These are phyloP conservation scores for Aspergillus pseudoterreus DNA, from an alignment of 2,329 filamentous ascomycete species.

Conservation along the genomic window DNA sequence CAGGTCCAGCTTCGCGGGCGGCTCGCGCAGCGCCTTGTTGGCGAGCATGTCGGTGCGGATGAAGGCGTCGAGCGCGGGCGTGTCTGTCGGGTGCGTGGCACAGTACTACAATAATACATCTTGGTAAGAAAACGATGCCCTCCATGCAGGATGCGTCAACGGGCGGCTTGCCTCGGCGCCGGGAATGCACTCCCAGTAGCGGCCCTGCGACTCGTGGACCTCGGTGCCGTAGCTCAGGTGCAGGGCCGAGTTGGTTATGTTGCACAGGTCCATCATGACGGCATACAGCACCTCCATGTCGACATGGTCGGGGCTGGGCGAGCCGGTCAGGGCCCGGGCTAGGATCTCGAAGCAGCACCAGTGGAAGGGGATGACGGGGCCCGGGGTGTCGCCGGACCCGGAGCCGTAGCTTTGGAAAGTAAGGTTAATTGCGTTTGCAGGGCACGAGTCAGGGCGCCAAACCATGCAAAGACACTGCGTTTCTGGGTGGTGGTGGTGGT, in stretches of 20 bases:
- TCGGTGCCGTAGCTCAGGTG: slow-evolving; percentile 17
- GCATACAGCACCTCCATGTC: slow-evolving; percentile 16
- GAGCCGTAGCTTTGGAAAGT: slow-evolving; percentile 14
- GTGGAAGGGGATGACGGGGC: slow-evolving; percentile 20
- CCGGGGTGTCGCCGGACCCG: slow-evolving; percentile 15
- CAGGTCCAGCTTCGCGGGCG: slow-evolving; percentile 6
- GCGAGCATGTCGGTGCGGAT: slow-evolving; percentile 1
- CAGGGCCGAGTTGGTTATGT: slow-evolving; percentile 11
- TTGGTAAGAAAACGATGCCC: neutral
- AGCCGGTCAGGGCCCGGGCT: slow-evolving; percentile 13
- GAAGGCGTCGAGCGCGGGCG: slow-evolving; percentile 6
- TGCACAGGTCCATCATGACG: slow-evolving; percentile 13
- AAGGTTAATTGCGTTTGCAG: slow-evolving; percentile 1
- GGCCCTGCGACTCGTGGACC: slow-evolving; percentile 16
- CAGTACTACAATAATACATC: slow-evolving; percentile 11
- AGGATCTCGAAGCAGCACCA: slow-evolving; percentile 20
- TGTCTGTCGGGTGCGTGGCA: slow-evolving; percentile 14
- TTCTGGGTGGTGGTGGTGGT: neutral
- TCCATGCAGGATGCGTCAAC: neutral
- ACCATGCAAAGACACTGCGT: slow-evolving; percentile 16
- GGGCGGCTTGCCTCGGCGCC: slow-evolving; percentile 14
- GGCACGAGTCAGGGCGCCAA: no score
- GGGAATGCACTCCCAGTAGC: slow-evolving; percentile 20
- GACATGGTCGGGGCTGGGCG: slow-evolving; percentile 9
- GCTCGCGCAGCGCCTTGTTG: slow-evolving; percentile 3